These are phyloP conservation scores for Gnetum montanum DNA, from an alignment of 75 land plant species.

Conservation along the genomic window DNA sequence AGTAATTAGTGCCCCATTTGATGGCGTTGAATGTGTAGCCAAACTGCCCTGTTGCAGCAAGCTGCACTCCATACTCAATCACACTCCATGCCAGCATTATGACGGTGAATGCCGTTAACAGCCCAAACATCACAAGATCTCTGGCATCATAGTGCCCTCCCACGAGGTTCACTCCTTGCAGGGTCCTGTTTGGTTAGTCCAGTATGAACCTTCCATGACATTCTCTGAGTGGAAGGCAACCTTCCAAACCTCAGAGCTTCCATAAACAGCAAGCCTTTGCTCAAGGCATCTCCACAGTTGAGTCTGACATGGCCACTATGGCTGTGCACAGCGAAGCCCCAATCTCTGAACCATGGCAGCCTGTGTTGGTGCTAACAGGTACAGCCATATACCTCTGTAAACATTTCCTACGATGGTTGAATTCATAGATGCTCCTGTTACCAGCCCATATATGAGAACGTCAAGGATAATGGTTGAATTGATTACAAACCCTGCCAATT, in stretches of 20 bases:
- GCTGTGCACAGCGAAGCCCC: too few relatives aligned
- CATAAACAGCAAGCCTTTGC: conserved; percentile 19
- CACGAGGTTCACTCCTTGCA: conserved; percentile 28
- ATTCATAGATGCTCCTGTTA: too few relatives aligned
- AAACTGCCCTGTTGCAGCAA: conserved; percentile 31
- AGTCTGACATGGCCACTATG: neutral
- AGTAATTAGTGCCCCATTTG: conserved; percentile 57
- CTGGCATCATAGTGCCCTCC: conserved; percentile 71
- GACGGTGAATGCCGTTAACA: conserved; percentile 55
- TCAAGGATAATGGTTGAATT: too few relatives aligned
- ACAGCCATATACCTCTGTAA: too few relatives aligned
- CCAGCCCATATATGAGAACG: too few relatives aligned
- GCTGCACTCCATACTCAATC: conserved; percentile 29
- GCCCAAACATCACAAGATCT: conserved; percentile 54
- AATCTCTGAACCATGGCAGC: too few relatives aligned
- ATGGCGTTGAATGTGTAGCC: conserved; percentile 33
- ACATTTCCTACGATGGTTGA: too few relatives aligned
- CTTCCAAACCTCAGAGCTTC: conserved; percentile 28
- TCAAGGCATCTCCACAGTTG: conserved; percentile 10
- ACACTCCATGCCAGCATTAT: conserved; percentile 56
- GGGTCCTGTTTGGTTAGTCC: conserved; percentile 20
- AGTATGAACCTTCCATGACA: conserved; percentile 21
- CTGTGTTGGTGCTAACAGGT: too few relatives aligned
- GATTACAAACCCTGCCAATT: too few relatives aligned
- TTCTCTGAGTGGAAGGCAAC: conserved; percentile 13